Evolutionary conservation across 768 basidiomycete species (phyloP).

Genomic region (Hysterangium stoloniferum): DNA sequence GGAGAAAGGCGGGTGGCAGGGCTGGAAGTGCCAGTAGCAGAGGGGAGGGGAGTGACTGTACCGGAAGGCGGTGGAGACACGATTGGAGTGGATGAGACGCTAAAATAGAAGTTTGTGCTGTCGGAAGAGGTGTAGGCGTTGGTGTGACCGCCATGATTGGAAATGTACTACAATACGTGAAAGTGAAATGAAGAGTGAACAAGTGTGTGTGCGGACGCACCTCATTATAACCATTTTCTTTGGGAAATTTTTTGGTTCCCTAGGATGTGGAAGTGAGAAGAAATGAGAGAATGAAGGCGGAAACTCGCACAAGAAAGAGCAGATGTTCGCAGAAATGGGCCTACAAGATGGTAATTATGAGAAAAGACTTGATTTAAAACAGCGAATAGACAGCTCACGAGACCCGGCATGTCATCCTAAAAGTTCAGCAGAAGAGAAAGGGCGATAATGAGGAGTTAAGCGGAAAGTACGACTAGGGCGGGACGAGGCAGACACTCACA

Average conservation of each 20-base stretch:
- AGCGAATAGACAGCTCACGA: slow-evolving; percentile 22
- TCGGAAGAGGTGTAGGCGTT: slow-evolving; percentile 47
- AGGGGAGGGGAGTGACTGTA: background rate
- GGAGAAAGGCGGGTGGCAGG: slow-evolving; percentile 10
- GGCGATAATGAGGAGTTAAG: background rate
- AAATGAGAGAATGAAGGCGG: background rate
- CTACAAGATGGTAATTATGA: background rate
- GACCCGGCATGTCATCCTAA: slow-evolving; percentile 82
- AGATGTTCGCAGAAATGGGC: slow-evolving; percentile 97
- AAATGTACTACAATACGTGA: slow-evolving; percentile 18
- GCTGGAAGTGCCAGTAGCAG: background rate
- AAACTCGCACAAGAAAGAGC: slow-evolving; percentile 75
- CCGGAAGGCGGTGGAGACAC: slow-evolving; percentile 6
- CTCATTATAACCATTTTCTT: slow-evolving; percentile 12
- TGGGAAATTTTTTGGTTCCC: slow-evolving; percentile 10
- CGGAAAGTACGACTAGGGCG: background rate
- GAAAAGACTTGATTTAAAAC: background rate
- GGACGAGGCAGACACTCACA: slow-evolving; percentile 35
- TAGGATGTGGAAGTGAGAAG: background rate
- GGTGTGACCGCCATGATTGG: slow-evolving; percentile 36
- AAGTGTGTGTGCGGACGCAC: background rate
- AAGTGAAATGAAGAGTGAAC: background rate
- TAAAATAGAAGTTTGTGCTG: slow-evolving; percentile 37
- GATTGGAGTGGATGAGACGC: slow-evolving; percentile 16
- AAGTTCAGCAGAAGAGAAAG: background rate